Conservation (phyloP, 164 flowering plant genomes). For the Magnolia kwangsiensis region DNA sequence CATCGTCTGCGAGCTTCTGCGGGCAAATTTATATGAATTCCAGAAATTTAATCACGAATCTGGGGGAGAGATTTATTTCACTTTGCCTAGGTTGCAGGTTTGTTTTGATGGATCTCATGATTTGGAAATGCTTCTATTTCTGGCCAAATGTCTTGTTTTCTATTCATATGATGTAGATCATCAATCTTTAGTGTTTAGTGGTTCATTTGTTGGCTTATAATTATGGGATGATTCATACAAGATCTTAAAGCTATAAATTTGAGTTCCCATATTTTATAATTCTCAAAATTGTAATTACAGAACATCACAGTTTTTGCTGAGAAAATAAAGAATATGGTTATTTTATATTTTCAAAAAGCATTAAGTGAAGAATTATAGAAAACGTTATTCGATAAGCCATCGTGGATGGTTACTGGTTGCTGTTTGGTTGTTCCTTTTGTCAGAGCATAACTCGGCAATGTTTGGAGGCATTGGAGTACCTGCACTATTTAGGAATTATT, state of each 20-base stretch:
- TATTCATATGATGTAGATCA: conserved; percentile 6
- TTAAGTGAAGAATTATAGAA: neutral
- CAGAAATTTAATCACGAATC: conserved; percentile 84
- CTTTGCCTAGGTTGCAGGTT: conserved; percentile 75
- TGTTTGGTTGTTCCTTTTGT: conserved; percentile 5
- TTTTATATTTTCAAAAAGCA: no score
- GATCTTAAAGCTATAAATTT: neutral
- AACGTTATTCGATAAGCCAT: neutral
- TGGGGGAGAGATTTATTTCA: conserved; percentile 73
- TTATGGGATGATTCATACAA: neutral
- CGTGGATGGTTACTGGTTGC: neutral
- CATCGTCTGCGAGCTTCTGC: conserved; percentile 86
- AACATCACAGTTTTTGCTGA: neutral
- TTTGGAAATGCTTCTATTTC: neutral
- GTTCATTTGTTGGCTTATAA: neutral
- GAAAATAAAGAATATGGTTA: neutral
- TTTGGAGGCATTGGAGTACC: conserved; percentile 79
- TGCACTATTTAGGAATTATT: conserved; percentile 78
- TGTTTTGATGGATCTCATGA: neutral
- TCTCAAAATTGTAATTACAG: neutral
- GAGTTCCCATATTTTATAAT: neutral
- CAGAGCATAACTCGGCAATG: conserved; percentile 80
- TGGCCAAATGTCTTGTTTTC: neutral
- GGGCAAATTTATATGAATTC: conserved; percentile 88
- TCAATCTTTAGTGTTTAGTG: neutral